Evolutionary conservation across 495 filamentous ascomycete species (phyloP), one percentile per base, ranked within the genome.

Genomic region (Penicilliopsis zonata): DNA sequence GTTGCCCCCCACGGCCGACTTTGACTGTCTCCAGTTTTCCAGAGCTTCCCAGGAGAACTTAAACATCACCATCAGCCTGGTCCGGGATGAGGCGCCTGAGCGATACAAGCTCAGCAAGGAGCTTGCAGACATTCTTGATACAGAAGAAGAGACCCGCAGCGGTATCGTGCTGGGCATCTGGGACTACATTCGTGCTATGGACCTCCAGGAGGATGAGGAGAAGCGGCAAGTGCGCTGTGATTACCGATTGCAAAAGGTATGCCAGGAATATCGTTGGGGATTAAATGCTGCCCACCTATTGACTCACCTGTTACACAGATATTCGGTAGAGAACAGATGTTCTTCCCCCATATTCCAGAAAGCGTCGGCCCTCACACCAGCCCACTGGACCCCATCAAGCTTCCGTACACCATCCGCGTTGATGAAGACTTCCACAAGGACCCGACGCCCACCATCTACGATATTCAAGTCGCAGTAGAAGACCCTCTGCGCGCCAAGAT

Each of bases 381-480:
- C 19, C 67, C 83, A 6, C 70, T 93, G 10, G 77, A 86, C 4
- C 90, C 90, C 0, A 70, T 95, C 49, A 76, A 80, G 40, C 74
- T 96, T 14, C 67, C 72, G 18, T 98, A 95, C 62, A 96, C 86
- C 22, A 92, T 96, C 54, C 87, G 92, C 44, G 79, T 92, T 26
- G 90, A 96, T 53, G 74, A 81, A 47, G 73, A 80, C 8, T 90
- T 85, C 59, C 79, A 90, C 63, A 54, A 57, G 27, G 41, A 59
- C 18, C 52, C 65, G 7, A 53, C 57, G 18, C 79, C 78, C 1
- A 94, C 84, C 17, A 65, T 94, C 53, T 93, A 94, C 65, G 88
- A 94, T 58, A 65, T 98, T 40, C 77, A 70, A 40, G 82, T 96
- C 40, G 69, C 76, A 16, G 68, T 92, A n/a, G 80, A 86, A 43